Conservation (phyloP, 768 basidiomycete genomes). For the Xerocomus brunneocitrinus region DNA sequence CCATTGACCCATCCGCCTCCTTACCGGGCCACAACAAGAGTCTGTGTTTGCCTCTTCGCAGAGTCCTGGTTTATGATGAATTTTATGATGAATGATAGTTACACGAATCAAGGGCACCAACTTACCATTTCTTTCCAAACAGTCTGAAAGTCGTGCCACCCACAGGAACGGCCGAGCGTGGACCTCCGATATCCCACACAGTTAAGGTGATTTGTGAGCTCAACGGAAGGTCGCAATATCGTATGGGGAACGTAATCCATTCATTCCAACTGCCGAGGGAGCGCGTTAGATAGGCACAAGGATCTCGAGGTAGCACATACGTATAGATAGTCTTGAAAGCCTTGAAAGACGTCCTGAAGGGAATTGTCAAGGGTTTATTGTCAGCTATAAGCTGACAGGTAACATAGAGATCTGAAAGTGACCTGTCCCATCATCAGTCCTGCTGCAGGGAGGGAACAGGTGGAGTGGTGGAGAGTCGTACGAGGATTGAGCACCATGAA, state of each 20-base stretch:
- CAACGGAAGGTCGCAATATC: conserved; percentile 89
- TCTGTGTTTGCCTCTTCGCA: conserved; percentile 89
- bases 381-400: conserved; percentile 90
- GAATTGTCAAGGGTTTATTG: conserved; percentile 89
- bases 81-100: not conserved
- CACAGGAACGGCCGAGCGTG: conserved; percentile 73
- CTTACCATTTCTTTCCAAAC: conserved; percentile 90
- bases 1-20: conserved; percentile 81
- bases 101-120: not conserved
- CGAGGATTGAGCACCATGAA: conserved; percentile 80
- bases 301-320: conserved; percentile 38
- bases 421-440: conserved; percentile 43
- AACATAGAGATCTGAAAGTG: conserved; percentile 88
- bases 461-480: conserved; percentile 30
- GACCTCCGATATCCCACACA: conserved; percentile 91
- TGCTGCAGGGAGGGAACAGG: conserved; percentile 1
- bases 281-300: not conserved
- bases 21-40: conserved; percentile 76
- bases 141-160: conserved; percentile 88
- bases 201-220: conserved; percentile 90
- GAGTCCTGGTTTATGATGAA: conserved; percentile 49
- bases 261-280: conserved; percentile 80
- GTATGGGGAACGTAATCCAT: conserved; percentile 87
- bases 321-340: conserved; percentile 80
- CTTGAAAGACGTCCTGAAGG: conserved; percentile 89